phyloP scores from a whole-genome alignment of 2,329 filamentous ascomycete genomes.

The Waltergamsia citrina region DNA sequence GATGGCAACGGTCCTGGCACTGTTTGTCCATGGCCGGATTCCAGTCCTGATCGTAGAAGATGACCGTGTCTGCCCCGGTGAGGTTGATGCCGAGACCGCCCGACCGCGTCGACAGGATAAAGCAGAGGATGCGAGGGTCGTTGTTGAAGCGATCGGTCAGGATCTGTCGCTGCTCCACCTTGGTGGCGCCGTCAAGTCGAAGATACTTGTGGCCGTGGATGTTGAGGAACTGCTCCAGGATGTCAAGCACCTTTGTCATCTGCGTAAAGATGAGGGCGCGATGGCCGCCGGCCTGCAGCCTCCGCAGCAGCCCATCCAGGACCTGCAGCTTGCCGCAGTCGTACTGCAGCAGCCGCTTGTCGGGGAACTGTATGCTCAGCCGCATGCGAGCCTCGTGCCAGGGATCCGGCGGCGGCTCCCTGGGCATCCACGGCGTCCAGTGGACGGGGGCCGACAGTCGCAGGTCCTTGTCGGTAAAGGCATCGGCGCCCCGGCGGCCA shows the following conservation, averaged over 20 bases:
- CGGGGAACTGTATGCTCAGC: conserved; percentile 90
- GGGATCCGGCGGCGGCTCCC: conserved; percentile 56
- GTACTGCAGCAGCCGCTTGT: conserved; percentile 92
- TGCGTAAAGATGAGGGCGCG: conserved; percentile 97
- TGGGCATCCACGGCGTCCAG: conserved; percentile 47
- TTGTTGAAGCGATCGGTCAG: conserved; percentile 96
- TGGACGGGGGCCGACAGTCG: conserved; percentile 46
- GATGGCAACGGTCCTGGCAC: conserved; percentile 93
- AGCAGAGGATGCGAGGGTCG: conserved; percentile 83
- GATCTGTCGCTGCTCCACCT: conserved; percentile 90
- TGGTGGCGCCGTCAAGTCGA: conserved; percentile 90
- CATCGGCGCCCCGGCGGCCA: conserved; percentile 47
- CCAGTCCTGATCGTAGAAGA: conserved; percentile 99
- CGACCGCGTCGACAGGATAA: conserved; percentile 90
- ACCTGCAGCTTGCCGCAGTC: conserved; percentile 95
- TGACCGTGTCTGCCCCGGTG: conserved; percentile 92
- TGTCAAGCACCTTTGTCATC: conserved; percentile 98
- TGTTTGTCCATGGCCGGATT: conserved; percentile 99
- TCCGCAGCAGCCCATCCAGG: conserved; percentile 75
- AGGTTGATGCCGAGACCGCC: conserved; percentile 94
- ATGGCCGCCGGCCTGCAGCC: conserved; percentile 81
- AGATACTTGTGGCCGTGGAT: conserved; percentile 97
- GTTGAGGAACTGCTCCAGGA: conserved; percentile 94
- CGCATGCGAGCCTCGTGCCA: conserved; percentile 93
- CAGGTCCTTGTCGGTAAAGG: conserved; percentile 47